Evolutionary conservation across 2,329 filamentous ascomycete genomes (phyloP).

Genomic region (Pyrenophora teres): DNA sequence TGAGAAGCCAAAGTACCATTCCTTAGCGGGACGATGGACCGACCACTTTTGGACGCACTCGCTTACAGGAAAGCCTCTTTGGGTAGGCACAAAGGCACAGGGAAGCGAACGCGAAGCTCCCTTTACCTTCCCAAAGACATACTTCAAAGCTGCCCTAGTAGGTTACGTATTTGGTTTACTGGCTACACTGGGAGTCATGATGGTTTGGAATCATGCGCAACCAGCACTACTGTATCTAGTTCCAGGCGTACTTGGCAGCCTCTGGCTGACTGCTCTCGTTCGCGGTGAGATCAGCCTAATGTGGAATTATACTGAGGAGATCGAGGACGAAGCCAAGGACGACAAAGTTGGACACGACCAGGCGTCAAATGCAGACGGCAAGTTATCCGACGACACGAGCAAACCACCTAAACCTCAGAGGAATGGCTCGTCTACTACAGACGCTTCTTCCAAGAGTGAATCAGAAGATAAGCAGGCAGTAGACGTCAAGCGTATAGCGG

Average conservation of each 20-base stretch:
- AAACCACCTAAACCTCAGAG: conserved; percentile 16
- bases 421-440: conserved; percentile 14
- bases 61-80: conserved; percentile 35
- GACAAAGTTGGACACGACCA: conserved; percentile 10
- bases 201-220: conserved; percentile 79
- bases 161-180: conserved; percentile 83
- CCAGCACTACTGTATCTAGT: conserved; percentile 92
- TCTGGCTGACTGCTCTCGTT: conserved; percentile 74
- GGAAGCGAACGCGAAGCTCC: conserved; percentile 27
- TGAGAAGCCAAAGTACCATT: conserved; percentile 50
- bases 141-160: conserved; percentile 76
- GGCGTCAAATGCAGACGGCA: neutral
- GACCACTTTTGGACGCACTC: conserved; percentile 76
- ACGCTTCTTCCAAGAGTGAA: conserved; percentile 10
- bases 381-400: neutral
- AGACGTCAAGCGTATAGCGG: conserved; percentile 19
- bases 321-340: conserved; percentile 46
- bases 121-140: conserved; percentile 74
- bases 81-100: conserved; percentile 9
- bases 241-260: conserved; percentile 74
- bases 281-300: conserved; percentile 75
- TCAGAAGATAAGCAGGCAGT: conserved; percentile 10
- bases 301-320: conserved; percentile 78
- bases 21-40: conserved; percentile 74
- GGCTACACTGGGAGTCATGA: conserved; percentile 74